Percentiles rank a stretch among this genome's conserved stretches.
These are phyloP conservation scores for Solanum arcanum DNA, from an alignment of 257 asterid genomes.

Conservation along the genomic window DNA sequence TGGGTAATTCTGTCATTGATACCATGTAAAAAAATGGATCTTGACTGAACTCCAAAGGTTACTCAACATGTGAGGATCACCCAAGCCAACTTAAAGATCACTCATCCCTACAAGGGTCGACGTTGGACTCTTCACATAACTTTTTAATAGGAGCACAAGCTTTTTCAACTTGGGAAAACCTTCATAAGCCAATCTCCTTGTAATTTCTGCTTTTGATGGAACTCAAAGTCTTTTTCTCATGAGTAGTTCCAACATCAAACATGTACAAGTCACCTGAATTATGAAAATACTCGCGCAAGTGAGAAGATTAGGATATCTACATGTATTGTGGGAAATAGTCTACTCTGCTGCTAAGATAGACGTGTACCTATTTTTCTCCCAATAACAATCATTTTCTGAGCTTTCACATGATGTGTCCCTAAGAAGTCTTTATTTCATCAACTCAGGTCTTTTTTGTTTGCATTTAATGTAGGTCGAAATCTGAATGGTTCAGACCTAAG, in stretches of 20 bases:
- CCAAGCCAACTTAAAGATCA: neutral
- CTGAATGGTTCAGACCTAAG: neutral
- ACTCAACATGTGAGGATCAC: neutral
- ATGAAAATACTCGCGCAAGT: neutral
- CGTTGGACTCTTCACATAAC: neutral
- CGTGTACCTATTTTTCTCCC: neutral
- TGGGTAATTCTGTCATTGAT: neutral
- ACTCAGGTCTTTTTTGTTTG: neutral
- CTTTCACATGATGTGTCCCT: neutral
- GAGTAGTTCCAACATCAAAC: neutral
- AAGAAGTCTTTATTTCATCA: neutral
- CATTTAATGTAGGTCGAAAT: neutral
- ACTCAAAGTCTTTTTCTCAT: neutral
- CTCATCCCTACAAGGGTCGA: neutral
- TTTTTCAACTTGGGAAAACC: neutral
- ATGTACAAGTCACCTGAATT: neutral
- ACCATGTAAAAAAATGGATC: neutral
- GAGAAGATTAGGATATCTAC: neutral
- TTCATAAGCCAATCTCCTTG: neutral
- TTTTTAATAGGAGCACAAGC: neutral
- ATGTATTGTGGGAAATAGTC: neutral
- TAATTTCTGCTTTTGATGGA: neutral
- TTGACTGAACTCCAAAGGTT: neutral
- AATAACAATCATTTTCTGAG: neutral
- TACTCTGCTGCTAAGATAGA: neutral